Conservation (phyloP, 2,329 filamentous ascomycete genomes). For the Colletotrichum orchidophilum region DNA sequence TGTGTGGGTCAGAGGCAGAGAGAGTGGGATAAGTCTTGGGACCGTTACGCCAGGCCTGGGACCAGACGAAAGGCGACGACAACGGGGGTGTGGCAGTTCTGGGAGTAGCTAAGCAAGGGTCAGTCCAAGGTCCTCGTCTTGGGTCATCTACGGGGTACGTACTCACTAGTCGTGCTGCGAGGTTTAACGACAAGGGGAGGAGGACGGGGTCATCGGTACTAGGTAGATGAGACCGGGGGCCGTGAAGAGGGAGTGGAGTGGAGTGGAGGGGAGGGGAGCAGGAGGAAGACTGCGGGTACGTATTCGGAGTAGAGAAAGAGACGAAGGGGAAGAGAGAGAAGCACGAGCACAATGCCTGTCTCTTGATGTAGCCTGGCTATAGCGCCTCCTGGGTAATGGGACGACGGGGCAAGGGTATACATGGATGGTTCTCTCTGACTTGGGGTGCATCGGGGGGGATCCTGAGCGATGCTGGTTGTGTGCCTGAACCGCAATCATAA, state of each 20-base stretch:
- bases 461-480: constrained; percentile 41
- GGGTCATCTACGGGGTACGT: constrained; percentile 14
- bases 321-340: not conserved
- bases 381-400: constrained; percentile 52
- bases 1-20: constrained; percentile 54
- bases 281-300: constrained; percentile 17
- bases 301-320: constrained; percentile 10
- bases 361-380: constrained; percentile 39
- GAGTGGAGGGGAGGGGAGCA: not conserved
- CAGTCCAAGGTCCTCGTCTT: constrained; percentile 27
- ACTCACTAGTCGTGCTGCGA: constrained; percentile 37
- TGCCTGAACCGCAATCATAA: constrained; percentile 22
- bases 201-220: constrained; percentile 25
- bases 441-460: constrained; percentile 47
- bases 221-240: constrained; percentile 23
- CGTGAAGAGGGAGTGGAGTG: not conserved
- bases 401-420: constrained; percentile 33
- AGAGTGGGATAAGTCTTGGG: constrained; percentile 29
- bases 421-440: constrained; percentile 44
- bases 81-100: constrained; percentile 33
- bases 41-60: constrained; percentile 38
- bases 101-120: constrained; percentile 34
- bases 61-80: constrained; percentile 36
- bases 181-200: constrained; percentile 27
- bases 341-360: not conserved